phyloP scores from a whole-genome alignment of 345 rosid species.

The Linum lewisii region DNA sequence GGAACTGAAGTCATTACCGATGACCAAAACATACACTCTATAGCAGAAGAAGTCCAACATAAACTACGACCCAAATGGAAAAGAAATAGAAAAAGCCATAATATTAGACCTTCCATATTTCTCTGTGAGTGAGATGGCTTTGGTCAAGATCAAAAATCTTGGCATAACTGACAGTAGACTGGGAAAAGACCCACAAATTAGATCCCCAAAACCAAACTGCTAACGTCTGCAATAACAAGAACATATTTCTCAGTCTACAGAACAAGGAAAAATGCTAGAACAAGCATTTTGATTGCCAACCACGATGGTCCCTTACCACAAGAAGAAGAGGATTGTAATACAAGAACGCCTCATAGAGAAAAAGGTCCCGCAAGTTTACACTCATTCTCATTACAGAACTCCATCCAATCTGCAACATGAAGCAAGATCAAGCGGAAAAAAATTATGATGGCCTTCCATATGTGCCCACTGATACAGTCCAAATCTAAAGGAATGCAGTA shows the following conservation, averaged over 20 bases:
- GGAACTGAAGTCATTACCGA: background rate
- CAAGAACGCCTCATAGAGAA: slow-evolving; percentile 85
- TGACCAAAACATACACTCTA: background rate
- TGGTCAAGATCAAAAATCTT: slow-evolving; percentile 75
- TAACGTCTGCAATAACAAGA: slow-evolving; percentile 50
- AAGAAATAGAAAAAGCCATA: background rate
- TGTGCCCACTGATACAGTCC: slow-evolving; percentile 2
- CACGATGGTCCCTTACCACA: slow-evolving; percentile 46
- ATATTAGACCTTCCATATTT: slow-evolving; percentile 83
- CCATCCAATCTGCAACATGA: slow-evolving; percentile 71
- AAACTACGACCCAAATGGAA: background rate
- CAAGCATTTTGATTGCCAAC: background rate
- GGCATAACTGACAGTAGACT: slow-evolving; percentile 67
- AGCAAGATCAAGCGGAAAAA: slow-evolving; percentile 1
- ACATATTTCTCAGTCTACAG: slow-evolving; percentile 9
- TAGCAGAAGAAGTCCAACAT: background rate
- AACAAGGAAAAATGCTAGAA: background rate
- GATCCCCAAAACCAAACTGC: slow-evolving; percentile 99
- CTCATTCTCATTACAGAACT: slow-evolving; percentile 94
- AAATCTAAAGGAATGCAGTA: background rate
- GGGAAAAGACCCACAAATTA: slow-evolving; percentile 77
- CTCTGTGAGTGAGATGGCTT: slow-evolving; percentile 77
- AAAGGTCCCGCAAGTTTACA: slow-evolving; percentile 66
- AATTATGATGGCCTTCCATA: slow-evolving; percentile 1
- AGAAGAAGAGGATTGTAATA: slow-evolving; percentile 98